Evolutionary conservation across 2,329 filamentous ascomycete genomes (phyloP).

Genomic region (Aureobasidium sp.): DNA sequence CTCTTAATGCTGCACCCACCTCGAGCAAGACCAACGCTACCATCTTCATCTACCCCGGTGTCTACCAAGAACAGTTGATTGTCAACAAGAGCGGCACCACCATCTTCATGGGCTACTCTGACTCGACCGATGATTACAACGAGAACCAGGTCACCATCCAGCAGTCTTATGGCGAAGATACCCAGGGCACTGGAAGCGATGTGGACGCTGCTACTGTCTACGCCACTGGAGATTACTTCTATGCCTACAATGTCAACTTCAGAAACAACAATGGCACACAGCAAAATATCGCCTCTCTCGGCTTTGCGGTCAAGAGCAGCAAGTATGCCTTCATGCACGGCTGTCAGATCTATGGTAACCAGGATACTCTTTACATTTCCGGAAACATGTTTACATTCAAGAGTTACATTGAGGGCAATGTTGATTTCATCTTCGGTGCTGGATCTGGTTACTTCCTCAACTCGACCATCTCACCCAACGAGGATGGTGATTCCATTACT

Average conservation of each 20-base stretch:
- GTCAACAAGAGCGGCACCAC: slow-evolving; percentile 33
- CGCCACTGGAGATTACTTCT: slow-evolving; percentile 33
- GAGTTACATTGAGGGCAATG: slow-evolving; percentile 33
- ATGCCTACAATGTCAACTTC: slow-evolving; percentile 35
- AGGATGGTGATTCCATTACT: slow-evolving; percentile 30
- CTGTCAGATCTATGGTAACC: slow-evolving; percentile 32
- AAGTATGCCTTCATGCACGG: slow-evolving; percentile 33
- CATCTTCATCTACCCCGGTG: slow-evolving; percentile 35
- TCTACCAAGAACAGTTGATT: slow-evolving; percentile 33
- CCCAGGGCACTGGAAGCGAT: slow-evolving; percentile 29
- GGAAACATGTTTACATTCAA: slow-evolving; percentile 34
- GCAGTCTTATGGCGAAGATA: slow-evolving; percentile 30
- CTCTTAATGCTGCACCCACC: slow-evolving; percentile 28
- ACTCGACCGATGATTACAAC: slow-evolving; percentile 30
- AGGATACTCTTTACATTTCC: slow-evolving; percentile 32
- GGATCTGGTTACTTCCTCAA: slow-evolving; percentile 39
- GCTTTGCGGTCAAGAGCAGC: slow-evolving; percentile 35
- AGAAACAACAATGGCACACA: slow-evolving; percentile 31
- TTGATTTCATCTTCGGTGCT: slow-evolving; percentile 38
- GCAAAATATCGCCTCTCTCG: slow-evolving; percentile 32
- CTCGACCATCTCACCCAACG: slow-evolving; percentile 30
- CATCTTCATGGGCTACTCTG: slow-evolving; percentile 33
- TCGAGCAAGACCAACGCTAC: slow-evolving; percentile 31
- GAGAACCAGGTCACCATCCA: slow-evolving; percentile 32
- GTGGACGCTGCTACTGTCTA: slow-evolving; percentile 35